phyloP scores from a whole-genome alignment of 2,329 filamentous ascomycete genomes.

The Monilinia vaccinii-corymbosi region DNA sequence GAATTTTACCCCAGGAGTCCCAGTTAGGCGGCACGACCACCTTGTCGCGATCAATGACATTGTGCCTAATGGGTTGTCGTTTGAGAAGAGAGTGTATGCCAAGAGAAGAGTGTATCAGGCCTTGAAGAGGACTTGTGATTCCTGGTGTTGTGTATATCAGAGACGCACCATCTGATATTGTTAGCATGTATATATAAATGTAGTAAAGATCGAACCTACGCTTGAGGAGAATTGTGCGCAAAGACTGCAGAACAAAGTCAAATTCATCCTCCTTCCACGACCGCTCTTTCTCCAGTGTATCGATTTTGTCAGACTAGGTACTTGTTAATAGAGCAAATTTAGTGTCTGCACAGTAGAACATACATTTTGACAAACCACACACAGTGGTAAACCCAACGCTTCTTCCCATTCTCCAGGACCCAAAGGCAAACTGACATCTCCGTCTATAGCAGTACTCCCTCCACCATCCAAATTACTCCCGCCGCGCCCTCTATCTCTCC shows the following conservation, averaged over 20 bases:
- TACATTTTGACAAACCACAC: slow-evolving; percentile 93
- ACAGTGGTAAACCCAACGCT: slow-evolving; percentile 74
- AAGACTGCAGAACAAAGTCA: slow-evolving; percentile 86
- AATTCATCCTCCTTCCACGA: slow-evolving; percentile 96
- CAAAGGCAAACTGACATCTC: slow-evolving; percentile 63
- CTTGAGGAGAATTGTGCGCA: slow-evolving; percentile 82
- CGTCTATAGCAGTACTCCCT: slow-evolving; percentile 46
- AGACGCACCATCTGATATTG: slow-evolving; percentile 61
- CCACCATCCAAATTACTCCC: slow-evolving; percentile 55
- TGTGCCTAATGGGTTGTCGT: slow-evolving; percentile 71
- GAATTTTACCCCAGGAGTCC: slow-evolving; percentile 98
- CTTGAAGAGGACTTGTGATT: slow-evolving; percentile 66
- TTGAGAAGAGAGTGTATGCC: slow-evolving; percentile 79
- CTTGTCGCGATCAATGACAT: slow-evolving; percentile 88
- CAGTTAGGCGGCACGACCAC: slow-evolving; percentile 92
- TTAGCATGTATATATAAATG: slow-evolving; percentile 8
- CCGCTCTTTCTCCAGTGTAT: slow-evolving; percentile 78
- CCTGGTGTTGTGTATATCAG: slow-evolving; percentile 78
- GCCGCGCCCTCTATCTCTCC: slow-evolving; percentile 67
- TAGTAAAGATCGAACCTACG: slow-evolving; percentile 41
- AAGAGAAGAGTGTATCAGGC: slow-evolving; percentile 74
- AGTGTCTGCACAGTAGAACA: slow-evolving; percentile 26
- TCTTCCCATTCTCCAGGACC: slow-evolving; percentile 93
- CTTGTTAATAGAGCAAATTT: slow-evolving; percentile 10
- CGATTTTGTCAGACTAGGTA: slow-evolving; percentile 39